These are phyloP conservation scores for Apiotrichum akiyoshidainum DNA, from an alignment of 1,284 basidiomycete genomes.

Conservation along the genomic window DNA sequence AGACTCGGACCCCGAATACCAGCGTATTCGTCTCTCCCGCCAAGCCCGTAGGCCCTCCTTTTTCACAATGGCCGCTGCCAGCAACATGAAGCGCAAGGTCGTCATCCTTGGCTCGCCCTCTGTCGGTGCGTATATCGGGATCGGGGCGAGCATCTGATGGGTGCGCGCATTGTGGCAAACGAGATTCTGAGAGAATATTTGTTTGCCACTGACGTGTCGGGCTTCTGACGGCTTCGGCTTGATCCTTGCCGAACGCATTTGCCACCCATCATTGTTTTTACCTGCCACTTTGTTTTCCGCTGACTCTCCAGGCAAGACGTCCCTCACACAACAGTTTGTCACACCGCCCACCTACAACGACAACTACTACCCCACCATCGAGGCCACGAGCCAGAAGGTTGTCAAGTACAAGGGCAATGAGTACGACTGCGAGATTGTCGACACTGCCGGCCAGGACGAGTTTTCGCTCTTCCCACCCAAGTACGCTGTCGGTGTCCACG, in stretches of 20 bases:
- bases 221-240: too few species aligned
- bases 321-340: conserved; percentile 69
- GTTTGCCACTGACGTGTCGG: too few species aligned
- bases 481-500: conserved; percentile 77
- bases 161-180: background rate
- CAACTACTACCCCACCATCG: conserved; percentile 92
- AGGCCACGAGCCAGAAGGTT: conserved; percentile 79
- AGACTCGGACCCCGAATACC: background rate
- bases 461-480: conserved; percentile 78
- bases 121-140: conserved; percentile 61
- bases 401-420: conserved; percentile 79
- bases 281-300: background rate
- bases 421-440: conserved; percentile 95
- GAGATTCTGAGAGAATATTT: background rate
- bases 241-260: background rate
- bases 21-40: background rate
- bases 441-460: conserved; percentile 94
- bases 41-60: background rate
- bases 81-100: conserved; percentile 67
- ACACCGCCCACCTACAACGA: conserved; percentile 67
- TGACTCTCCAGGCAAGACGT: conserved; percentile 66
- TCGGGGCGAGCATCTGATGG: background rate
- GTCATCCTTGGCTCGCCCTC: conserved; percentile 74
- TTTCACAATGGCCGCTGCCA: conserved; percentile 16
- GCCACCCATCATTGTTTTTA: background rate